Percentiles rank a stretch among this genome's conserved stretches.
phyloP scores from a whole-genome alignment of 371 early-diverging fungal species.

The Smittium mucronatum region DNA sequence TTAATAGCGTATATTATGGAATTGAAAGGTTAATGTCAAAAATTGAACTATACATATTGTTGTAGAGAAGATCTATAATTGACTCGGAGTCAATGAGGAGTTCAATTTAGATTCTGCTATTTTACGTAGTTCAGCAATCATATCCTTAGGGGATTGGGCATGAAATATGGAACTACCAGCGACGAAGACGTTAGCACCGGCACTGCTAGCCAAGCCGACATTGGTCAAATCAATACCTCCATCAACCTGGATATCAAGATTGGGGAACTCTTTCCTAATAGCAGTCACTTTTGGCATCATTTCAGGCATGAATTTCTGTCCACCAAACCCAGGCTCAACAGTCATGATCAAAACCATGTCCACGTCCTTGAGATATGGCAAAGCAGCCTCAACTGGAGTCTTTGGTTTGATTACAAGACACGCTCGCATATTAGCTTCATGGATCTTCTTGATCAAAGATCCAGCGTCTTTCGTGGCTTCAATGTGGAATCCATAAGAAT shows the following conservation, averaged over 20 bases:
- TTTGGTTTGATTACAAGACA: conserved; percentile 91
- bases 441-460: conserved; percentile 62
- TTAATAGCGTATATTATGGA: too few species aligned
- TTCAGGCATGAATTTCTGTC: conserved; percentile 81
- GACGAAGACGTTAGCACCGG: conserved; percentile 98
- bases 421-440: conserved; percentile 77
- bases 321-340: conserved; percentile 97
- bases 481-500: conserved; percentile 82
- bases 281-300: conserved; percentile 69
- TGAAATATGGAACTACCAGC: conserved; percentile 93
- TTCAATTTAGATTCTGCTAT: conserved; percentile 35
- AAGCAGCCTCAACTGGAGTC: conserved; percentile 66
- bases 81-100: too few species aligned
- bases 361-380: conserved; percentile 48
- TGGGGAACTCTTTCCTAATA: conserved; percentile 63
- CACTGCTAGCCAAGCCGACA: conserved; percentile 71
- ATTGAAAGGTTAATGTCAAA: too few species aligned
- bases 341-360: conserved; percentile 97
- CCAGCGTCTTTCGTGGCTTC: conserved; percentile 76
- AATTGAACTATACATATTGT: too few species aligned
- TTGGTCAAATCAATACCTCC: conserved; percentile 86
- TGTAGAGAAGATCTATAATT: too few species aligned
- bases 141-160: conserved; percentile 53
- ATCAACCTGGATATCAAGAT: conserved; percentile 95
- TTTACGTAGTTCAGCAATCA: conserved; percentile 52